Base-by-base conservation (phyloP, 169 alveolate species). In the Eimeria maxima region DNA sequence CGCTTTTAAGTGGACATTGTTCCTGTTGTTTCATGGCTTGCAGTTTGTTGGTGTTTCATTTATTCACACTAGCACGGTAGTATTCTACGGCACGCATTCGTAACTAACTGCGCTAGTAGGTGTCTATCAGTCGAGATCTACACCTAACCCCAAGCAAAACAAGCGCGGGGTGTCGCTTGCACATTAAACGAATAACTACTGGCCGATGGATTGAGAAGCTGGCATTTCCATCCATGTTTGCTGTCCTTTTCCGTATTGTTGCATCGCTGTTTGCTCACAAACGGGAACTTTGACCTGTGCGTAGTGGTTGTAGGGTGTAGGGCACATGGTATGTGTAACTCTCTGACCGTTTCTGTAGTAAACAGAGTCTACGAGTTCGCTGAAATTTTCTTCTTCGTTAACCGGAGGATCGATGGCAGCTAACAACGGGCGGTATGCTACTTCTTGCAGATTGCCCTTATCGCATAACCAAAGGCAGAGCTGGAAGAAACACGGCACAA, bases 401-500 rank as follows among this genome's bases (percentile, higher is more conserved):
- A 24, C 80, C 13, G 87, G 87, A 20, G 87, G 87, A 4, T 76
- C 87, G 7, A 76, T 8, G 13, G 60, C 87, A 7, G 33, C 57
- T 18, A 76, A 33, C 13, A 76, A 63, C 1, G 87, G 87, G 47
- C 87, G 47, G 87, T 76, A 76, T 20, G 87, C 87, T 20, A 76
- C 60, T 45, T 76, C 87, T 47, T 76, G 87, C n/a, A 76, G 63
- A 47, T 76, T 76, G 87, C 87, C 87, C 24, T 76, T 76, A 63
- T 76, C 87, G 87, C 87, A 76, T 29, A 76, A 18, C 87, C 87
- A 76, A 10, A 76, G 87, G 29, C 87, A 76, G 22, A 76, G 87
- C 87, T 76, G 33, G 13, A 18, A 47, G 22, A 42, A 47, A 76
- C 27, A 76, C 14, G 11, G 45, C 42, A 69, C 57, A 38, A 42